Evolutionary conservation across 208 protist species (phyloP).

Genomic region (Crithidia brevicula): DNA sequence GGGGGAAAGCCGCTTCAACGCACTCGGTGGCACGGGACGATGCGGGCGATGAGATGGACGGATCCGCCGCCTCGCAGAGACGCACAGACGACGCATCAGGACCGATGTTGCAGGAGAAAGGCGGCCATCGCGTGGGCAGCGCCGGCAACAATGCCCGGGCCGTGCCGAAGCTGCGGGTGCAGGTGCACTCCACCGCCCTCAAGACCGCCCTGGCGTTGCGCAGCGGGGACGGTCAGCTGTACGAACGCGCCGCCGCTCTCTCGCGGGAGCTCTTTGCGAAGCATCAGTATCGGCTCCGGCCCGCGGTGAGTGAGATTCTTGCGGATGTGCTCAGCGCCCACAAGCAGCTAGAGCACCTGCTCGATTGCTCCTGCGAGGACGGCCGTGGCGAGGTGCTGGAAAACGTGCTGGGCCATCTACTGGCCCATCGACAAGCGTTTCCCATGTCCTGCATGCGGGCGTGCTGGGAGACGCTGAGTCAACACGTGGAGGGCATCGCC

Average conservation of each 20-base stretch:
- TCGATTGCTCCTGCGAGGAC: constrained; percentile 31
- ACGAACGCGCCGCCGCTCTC: constrained; percentile 24
- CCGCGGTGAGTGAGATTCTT: constrained; percentile 57
- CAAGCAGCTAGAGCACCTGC: constrained; percentile 38
- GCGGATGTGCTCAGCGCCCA: constrained; percentile 48
- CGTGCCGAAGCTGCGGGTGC: constrained; percentile 37
- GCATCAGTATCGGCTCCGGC: constrained; percentile 46
- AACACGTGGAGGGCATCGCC: constrained; percentile 59
- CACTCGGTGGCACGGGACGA: too few species aligned
- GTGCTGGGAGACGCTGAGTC: constrained; percentile 58
- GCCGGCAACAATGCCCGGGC: constrained; percentile 3
- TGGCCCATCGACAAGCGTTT: constrained; percentile 58
- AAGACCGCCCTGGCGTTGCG: constrained; percentile 35
- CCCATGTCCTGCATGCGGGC: constrained; percentile 36
- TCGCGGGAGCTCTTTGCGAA: constrained; percentile 48
- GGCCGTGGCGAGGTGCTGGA: constrained; percentile 34
- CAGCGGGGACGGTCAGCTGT: constrained; percentile 13
- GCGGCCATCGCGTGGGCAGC: not conserved
- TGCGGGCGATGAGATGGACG: too few species aligned
- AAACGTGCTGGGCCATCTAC: constrained; percentile 61
- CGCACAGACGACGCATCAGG: not conserved
- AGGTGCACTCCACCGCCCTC: constrained; percentile 43
- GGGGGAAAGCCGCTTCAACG: too few species aligned
- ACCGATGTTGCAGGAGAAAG: not conserved
- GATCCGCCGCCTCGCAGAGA: too few species aligned